Percentiles rank a stretch among this genome's conserved stretches.
Conservation (phyloP, 1,284 basidiomycete species). For the Ustilago tritici region DNA sequence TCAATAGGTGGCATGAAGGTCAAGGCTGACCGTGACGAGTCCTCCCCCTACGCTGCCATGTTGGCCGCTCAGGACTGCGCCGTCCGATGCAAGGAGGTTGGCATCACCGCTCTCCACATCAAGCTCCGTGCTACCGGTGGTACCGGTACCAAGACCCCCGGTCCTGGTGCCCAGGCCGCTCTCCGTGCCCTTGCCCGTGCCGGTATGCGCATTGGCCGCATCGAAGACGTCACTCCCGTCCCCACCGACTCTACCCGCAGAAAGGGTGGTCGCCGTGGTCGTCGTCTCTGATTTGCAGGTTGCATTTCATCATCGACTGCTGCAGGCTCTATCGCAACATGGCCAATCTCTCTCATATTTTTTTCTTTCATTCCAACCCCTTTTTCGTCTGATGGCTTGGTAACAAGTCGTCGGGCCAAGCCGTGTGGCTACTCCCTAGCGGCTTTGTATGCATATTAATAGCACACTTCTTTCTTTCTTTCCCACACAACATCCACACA, state of each 20-base stretch:
- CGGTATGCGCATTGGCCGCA: conserved; percentile 97
- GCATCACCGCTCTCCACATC: conserved; percentile 96
- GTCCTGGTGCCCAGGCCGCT: conserved; percentile 97
- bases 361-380: conserved; percentile 17
- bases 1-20: conserved; percentile 95
- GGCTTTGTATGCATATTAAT: conserved; percentile 49
- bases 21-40: conserved; percentile 99
- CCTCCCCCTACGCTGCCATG: conserved; percentile 99
- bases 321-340: conserved; percentile 1
- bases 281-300: conserved; percentile 79
- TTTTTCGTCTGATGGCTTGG: conserved; percentile 24
- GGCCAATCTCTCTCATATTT: neutral
- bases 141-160: conserved; percentile 98
- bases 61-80: conserved; percentile 98
- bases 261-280: conserved; percentile 99
- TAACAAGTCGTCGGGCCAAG: conserved; percentile 31
- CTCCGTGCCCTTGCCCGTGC: conserved; percentile 98
- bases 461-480: conserved; percentile 34
- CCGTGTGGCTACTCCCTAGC: conserved; percentile 35
- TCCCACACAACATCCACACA: neutral
- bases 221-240: conserved; percentile 91
- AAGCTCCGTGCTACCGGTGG: conserved; percentile 99
- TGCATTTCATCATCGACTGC: conserved; percentile 11
- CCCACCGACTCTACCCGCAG: conserved; percentile 97
- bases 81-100: conserved; percentile 95